Percentiles rank a stretch among this genome's conserved stretches.
These are phyloP conservation scores for Spathaspora hagerdaliae DNA, from an alignment of 805 yeast species.

Conservation along the genomic window DNA sequence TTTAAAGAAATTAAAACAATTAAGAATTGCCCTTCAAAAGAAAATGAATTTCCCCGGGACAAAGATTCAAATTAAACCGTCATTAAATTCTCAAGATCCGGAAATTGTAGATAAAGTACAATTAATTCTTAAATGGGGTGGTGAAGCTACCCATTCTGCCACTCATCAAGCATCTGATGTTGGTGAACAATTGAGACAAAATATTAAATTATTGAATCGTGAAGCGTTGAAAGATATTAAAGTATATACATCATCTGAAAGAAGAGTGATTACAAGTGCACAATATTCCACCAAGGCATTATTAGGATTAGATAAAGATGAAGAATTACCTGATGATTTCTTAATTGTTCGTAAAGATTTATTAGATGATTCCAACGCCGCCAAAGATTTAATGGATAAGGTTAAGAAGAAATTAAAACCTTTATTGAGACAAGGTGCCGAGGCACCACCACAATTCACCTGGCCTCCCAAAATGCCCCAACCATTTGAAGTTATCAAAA, in stretches of 20 bases:
- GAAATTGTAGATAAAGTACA: slow-evolving; percentile 91
- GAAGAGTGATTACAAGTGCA: slow-evolving; percentile 92
- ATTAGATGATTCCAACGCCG: slow-evolving; percentile 95
- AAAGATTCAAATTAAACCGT: slow-evolving; percentile 91
- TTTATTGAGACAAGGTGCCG: slow-evolving; percentile 87
- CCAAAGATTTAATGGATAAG: slow-evolving; percentile 95
- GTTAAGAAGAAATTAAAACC: slow-evolving; percentile 97
- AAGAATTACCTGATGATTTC: slow-evolving; percentile 64
- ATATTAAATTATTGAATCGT: slow-evolving; percentile 78
- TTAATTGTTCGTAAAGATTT: slow-evolving; percentile 83
- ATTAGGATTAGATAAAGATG: slow-evolving; percentile 58
- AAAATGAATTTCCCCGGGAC: slow-evolving; percentile 93
- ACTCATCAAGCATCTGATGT: slow-evolving; percentile 89
- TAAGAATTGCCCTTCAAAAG: slow-evolving; percentile 81
- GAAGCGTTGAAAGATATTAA: slow-evolving; percentile 81
- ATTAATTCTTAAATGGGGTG: slow-evolving; percentile 97
- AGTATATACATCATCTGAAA: slow-evolving; percentile 87
- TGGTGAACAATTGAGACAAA: slow-evolving; percentile 94
- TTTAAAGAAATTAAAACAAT: slow-evolving; percentile 64
- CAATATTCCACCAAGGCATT: slow-evolving; percentile 78
- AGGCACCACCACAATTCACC: slow-evolving; percentile 95
- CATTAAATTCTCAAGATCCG: slow-evolving; percentile 53
- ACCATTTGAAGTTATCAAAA: slow-evolving; percentile 87
- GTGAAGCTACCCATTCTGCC: slow-evolving; percentile 98
- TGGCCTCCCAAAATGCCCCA: slow-evolving; percentile 99